Conservation (phyloP, 2,329 filamentous ascomycete species). For the Diaporthe longicolla region DNA sequence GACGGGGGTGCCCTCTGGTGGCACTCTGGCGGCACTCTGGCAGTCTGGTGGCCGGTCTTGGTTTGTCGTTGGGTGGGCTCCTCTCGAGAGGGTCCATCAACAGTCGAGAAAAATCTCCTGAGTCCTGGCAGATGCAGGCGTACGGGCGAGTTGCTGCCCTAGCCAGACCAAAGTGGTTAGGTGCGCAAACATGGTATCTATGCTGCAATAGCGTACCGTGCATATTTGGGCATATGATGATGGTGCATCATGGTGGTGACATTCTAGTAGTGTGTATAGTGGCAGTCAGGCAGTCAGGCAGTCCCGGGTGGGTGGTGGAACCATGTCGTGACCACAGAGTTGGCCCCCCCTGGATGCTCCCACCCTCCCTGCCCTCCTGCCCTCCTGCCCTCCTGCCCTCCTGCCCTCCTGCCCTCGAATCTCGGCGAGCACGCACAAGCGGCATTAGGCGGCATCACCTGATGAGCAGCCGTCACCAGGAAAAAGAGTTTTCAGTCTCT, state of each 20-base stretch:
- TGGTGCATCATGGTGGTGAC: slow-evolving; percentile 23
- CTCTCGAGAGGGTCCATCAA: not conserved
- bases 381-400: not conserved
- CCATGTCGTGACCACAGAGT: not conserved
- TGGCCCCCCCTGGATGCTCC: slow-evolving; percentile 1
- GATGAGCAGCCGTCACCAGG: slow-evolving; percentile 21
- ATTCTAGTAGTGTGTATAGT: not conserved
- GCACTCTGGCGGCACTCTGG: not conserved
- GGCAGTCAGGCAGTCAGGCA: no score
- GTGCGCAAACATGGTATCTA: slow-evolving; percentile 11
- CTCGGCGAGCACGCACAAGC: slow-evolving; percentile 21
- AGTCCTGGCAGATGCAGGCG: slow-evolving; percentile 27
- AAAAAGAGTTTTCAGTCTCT: slow-evolving; percentile 3
- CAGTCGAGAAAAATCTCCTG: slow-evolving; percentile 31
- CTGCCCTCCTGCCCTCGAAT: not conserved
- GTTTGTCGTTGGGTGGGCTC: no score
- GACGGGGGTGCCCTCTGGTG: slow-evolving; percentile 19
- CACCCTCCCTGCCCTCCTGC: not conserved
- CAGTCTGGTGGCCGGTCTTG: not conserved
- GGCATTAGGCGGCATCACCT: slow-evolving; percentile 25
- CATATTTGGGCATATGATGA: slow-evolving; percentile 31
- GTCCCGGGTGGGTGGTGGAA: slow-evolving; percentile 25
- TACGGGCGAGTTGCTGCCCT: slow-evolving; percentile 16
- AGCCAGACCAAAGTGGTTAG: slow-evolving; percentile 4
- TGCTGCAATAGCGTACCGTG: slow-evolving; percentile 18